Evolutionary conservation across 1,284 basidiomycete species (phyloP), one percentile per base, ranked within the genome.

Genomic region (Singerocomus inundabilis): DNA sequence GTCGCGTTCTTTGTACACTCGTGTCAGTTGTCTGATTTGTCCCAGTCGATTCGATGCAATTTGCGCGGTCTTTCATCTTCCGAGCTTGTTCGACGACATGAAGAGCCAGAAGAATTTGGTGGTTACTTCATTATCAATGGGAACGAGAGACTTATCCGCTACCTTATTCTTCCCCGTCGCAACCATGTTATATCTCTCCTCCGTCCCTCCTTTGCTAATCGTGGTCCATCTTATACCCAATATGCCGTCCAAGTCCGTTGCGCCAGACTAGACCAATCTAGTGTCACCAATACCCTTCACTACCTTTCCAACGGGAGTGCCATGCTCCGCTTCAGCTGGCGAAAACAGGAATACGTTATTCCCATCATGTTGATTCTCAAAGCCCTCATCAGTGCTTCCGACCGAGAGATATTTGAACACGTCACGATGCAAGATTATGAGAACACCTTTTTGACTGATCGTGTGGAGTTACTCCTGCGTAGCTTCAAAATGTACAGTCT

Each of bases 81-180:
- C 9, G 88, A 93, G 51, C 86, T 99, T 45, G 93, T 99, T 40
- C 75, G 78, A 51, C 87, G 87, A 59, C 89, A 96, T 66, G 97
- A 99, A 77, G 97, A 99, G 67, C 86, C 97, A 4, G 94, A 96
- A 72, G 97, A 99, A 69, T 97, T 98, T 67, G 97, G 97, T 40
- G 97, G 96, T 26, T 99, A 99, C 75, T 99, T 99, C 67, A 82
- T 99, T 62, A 88, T 99, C 69, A 99, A 99, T 70, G 97, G 97
- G 55, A 99, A 98, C 74, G 97, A 99, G 74, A 93, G 95, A 73
- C 82, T 99, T 58, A 93, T 99, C 62, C 93, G 97, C 52, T 98
- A 95, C 73, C 88, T 97, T 64, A 95, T 95, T 69, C 85, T 94
- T 57, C 93, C 84, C 55, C 88, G 85, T 59, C 81, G 94, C 53